A percentile compares a stretch with the other conserved stretches of the same genome.
phyloP scores from a whole-genome alignment of 2,329 filamentous ascomycete genomes.

The Nigrospora sphaerica region DNA sequence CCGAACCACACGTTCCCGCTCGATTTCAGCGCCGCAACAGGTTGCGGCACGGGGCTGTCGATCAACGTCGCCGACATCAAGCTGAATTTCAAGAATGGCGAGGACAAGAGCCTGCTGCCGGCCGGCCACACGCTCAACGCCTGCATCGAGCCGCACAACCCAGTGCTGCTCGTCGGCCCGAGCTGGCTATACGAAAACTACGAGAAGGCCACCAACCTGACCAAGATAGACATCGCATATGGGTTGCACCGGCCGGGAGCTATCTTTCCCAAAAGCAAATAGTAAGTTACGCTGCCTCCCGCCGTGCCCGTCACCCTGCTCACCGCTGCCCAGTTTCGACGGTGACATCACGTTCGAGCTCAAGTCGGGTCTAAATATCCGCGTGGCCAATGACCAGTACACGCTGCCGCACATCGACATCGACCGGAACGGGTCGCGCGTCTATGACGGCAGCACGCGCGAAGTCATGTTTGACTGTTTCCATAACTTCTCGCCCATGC shows the following conservation, averaged over 20 bases:
- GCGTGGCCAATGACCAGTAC: no score
- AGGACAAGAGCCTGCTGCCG: slow-evolving; percentile 18
- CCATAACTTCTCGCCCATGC: slow-evolving; percentile 20
- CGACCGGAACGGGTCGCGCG: no score
- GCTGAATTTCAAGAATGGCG: slow-evolving; percentile 25
- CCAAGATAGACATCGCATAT: slow-evolving; percentile 9
- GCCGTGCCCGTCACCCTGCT: no score
- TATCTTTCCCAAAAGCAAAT: no score
- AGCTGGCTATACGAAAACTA: slow-evolving; percentile 1
- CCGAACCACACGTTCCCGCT: background rate
- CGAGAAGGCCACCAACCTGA: slow-evolving; percentile 7
- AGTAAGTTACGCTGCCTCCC: no score
- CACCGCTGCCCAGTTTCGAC: no score
- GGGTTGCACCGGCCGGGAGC: no score
- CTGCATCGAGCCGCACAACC: slow-evolving; percentile 12
- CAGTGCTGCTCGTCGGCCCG: slow-evolving; percentile 9
- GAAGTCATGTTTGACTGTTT: slow-evolving; percentile 1
- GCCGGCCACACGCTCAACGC: slow-evolving; percentile 1
- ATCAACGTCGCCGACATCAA: slow-evolving; percentile 19
- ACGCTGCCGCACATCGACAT: slow-evolving; percentile 15
- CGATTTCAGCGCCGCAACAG: background rate
- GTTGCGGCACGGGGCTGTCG: slow-evolving; percentile 1
- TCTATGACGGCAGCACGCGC: no score
- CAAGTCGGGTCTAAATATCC: no score
- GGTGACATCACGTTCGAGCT: no score